Evolutionary conservation across 1,284 basidiomycete genomes (phyloP).

Genomic region (Puccinia coronata): DNA sequence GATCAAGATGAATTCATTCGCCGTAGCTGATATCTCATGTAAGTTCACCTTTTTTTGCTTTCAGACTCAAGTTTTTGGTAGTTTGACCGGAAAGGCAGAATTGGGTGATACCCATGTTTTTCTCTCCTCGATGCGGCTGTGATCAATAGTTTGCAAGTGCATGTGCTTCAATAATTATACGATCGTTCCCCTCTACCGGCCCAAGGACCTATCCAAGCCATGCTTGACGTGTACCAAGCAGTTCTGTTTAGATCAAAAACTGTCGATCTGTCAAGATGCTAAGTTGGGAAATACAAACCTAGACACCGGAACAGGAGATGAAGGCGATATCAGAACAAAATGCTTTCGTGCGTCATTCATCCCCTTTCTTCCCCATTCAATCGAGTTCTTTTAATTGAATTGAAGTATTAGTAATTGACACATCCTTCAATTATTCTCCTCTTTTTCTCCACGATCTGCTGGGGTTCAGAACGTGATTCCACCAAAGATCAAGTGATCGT

Average conservation of each 20-base stretch:
- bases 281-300: slow-evolving; percentile 55
- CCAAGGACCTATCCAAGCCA: slow-evolving; percentile 54
- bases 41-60: neutral
- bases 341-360: slow-evolving; percentile 55
- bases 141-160: slow-evolving; percentile 58
- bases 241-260: slow-evolving; percentile 57
- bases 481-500: slow-evolving; percentile 57
- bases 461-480: slow-evolving; percentile 54
- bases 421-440: neutral
- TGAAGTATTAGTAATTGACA: neutral
- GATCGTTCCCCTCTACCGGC: slow-evolving; percentile 56
- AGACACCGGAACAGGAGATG: slow-evolving; percentile 58
- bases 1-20: neutral
- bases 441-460: neutral
- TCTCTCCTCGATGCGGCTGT: too few relatives aligned
- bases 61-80: too few relatives aligned
- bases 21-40: slow-evolving; percentile 1
- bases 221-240: slow-evolving; percentile 58
- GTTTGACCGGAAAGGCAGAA: too few relatives aligned
- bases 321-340: slow-evolving; percentile 59
- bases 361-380: neutral
- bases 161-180: slow-evolving; percentile 59
- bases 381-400: neutral
- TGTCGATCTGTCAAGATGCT: slow-evolving; percentile 57
- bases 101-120: too few relatives aligned